phyloP scores from a whole-genome alignment of 805 yeast genomes.

The Monosporozyma servazzii region DNA sequence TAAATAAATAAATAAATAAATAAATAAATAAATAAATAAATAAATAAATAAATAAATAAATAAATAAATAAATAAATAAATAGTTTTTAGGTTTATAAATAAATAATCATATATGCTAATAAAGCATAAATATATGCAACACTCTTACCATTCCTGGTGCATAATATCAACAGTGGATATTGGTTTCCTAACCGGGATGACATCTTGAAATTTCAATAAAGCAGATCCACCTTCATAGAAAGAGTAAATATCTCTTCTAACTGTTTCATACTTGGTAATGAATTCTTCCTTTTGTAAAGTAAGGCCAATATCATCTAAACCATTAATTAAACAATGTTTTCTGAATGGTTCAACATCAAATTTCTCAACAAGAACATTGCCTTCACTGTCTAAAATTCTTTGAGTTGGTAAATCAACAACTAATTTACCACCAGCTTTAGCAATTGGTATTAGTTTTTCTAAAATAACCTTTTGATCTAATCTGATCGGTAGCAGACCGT shows the following conservation, averaged over 20 bases:
- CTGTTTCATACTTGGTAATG: constrained; percentile 64
- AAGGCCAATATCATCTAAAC: constrained; percentile 94
- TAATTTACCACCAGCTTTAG: constrained; percentile 57
- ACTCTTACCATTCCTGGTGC: constrained; percentile 13
- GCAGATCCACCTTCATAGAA: constrained; percentile 88
- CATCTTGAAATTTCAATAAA: constrained; percentile 29
- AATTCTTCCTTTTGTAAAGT: constrained; percentile 82
- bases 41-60: constrained; percentile 1
- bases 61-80: constrained; percentile 1
- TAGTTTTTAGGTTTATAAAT: neutral
- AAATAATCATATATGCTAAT: neutral
- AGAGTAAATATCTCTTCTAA: constrained; percentile 72
- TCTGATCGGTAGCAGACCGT: constrained; percentile 89
- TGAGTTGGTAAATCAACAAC: constrained; percentile 84
- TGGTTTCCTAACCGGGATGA: constrained; percentile 5
- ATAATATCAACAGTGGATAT: constrained; percentile 7
- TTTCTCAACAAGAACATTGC: constrained; percentile 66
- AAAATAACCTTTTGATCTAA: constrained; percentile 66
- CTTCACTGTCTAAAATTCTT: constrained; percentile 56
- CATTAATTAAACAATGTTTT: constrained; percentile 89
- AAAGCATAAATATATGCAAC: no score
- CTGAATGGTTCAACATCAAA: constrained; percentile 89
- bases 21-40: constrained; percentile 1
- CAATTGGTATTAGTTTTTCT: constrained; percentile 70
- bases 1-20: neutral